phyloP scores from a whole-genome alignment of 257 asterid genomes.

The Lithospermum erythrorhizon region DNA sequence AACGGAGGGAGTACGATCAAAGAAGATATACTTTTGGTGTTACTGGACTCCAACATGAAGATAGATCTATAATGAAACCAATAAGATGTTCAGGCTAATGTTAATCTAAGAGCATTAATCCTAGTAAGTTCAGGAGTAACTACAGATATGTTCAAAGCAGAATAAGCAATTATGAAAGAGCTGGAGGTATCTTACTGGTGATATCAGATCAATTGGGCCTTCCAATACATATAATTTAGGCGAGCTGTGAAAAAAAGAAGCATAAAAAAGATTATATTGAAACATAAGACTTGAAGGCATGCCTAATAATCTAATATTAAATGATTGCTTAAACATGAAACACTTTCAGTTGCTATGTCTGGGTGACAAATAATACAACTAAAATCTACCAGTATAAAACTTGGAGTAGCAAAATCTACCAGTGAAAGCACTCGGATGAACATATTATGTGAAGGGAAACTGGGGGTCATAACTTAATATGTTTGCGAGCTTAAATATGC shows the following conservation, averaged over 20 bases:
- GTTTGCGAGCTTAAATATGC: too few relatives aligned
- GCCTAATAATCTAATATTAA: too few relatives aligned
- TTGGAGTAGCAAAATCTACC: too few relatives aligned
- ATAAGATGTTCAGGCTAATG: background rate
- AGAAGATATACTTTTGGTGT: background rate
- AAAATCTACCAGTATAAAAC: too few relatives aligned
- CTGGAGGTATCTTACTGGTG: slow-evolving; percentile 40
- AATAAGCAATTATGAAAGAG: background rate
- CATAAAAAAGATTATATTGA: slow-evolving; percentile 3
- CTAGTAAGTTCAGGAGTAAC: background rate
- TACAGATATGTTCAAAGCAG: background rate
- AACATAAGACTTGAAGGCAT: background rate
- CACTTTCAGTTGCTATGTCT: background rate
- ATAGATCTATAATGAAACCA: background rate
- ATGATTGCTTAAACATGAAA: background rate
- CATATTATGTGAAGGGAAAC: too few relatives aligned
- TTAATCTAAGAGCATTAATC: background rate
- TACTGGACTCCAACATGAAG: background rate
- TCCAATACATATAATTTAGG: slow-evolving; percentile 81
- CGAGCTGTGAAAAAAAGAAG: slow-evolving; percentile 43
- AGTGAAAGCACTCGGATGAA: too few relatives aligned
- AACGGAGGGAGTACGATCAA: too few relatives aligned
- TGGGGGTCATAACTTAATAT: too few relatives aligned
- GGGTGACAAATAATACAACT: too few relatives aligned
- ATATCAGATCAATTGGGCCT: slow-evolving; percentile 92